Base-by-base conservation (phyloP, 2,329 filamentous ascomycete species). In the Pyricularia grisea region DNA sequence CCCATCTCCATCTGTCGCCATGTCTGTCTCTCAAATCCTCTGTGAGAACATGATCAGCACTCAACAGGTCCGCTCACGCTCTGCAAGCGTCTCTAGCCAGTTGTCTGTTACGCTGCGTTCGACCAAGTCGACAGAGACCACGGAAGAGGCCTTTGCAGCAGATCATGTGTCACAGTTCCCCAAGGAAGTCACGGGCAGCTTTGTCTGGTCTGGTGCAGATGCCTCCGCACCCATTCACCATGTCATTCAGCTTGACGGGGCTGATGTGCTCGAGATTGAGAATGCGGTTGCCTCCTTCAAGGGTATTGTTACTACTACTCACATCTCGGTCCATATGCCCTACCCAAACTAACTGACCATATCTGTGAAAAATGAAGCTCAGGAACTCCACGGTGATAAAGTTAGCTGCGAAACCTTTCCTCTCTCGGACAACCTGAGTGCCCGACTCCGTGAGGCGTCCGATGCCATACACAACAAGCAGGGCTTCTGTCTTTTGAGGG, bases 401-500 rank as follows among this genome's bases (percentile, higher is more conserved):
- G 76, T 83, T 30, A 75, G 71, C 20, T 71, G 68, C 2, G 73
- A 77, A 20, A 80, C 74, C 69, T 85, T 85, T 69, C 77, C 76
- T 1, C 77, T 85, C 2, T 80, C 81, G 0, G 20, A 27, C 4
- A 73, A 65, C 1, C 72, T 85, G 17, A 73, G 72, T 10, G 61
- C 72, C 0, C 74, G 72, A 6, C 80, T 85, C 27, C 67, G 76
- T 7, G 69, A 74, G 14, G 78, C 77, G 23, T 75, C 79, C 3
- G 67, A 73, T 12, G 74, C 76, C 27, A 69, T 85, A 30, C 79
- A 84, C 69, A 71, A 75, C 10, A 81, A 81, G 3, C 74, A 72
- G 9, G 87, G 87, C 0, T 82, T 90, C 71, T 81, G 81, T 66
- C 79, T 89, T 10, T 74, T 90, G 58, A 81, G 82, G 5, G 87